Conservation (phyloP, 257 asterid genomes). For the Prunella vulgaris region DNA sequence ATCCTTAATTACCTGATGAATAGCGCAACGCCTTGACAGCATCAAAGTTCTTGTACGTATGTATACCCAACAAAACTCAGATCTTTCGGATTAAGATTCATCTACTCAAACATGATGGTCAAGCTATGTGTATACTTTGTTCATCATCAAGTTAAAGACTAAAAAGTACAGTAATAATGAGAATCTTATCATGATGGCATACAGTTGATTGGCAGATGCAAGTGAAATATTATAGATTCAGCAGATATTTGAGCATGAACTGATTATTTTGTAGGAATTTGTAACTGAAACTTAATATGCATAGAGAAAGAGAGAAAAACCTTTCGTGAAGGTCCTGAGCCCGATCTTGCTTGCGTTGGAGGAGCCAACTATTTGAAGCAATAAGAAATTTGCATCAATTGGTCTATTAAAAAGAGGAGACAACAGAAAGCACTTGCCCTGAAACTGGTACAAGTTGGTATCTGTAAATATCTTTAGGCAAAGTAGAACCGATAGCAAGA, state of each 20-base stretch:
- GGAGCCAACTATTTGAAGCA: constrained; percentile 48
- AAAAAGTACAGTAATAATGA: constrained; percentile 11
- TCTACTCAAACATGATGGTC: constrained; percentile 30
- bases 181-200: too few species aligned
- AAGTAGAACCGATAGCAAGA: neutral
- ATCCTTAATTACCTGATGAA: constrained; percentile 70
- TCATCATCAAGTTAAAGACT: constrained; percentile 17
- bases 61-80: constrained; percentile 91
- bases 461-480: neutral
- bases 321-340: constrained; percentile 84
- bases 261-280: neutral
- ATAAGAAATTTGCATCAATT: constrained; percentile 23
- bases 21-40: constrained; percentile 78
- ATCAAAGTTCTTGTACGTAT: constrained; percentile 83
- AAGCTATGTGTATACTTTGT: constrained; percentile 17
- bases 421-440: too few species aligned
- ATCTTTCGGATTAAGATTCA: constrained; percentile 69
- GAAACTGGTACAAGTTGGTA: too few species aligned
- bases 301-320: constrained; percentile 36
- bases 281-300: neutral
- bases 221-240: neutral
- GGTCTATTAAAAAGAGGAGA: too few species aligned
- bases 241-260: constrained; percentile 2
- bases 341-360: constrained; percentile 63
- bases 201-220: too few species aligned